Evolutionary conservation across 2,329 filamentous ascomycete species (phyloP).

Genomic region (Venturia effusa): DNA sequence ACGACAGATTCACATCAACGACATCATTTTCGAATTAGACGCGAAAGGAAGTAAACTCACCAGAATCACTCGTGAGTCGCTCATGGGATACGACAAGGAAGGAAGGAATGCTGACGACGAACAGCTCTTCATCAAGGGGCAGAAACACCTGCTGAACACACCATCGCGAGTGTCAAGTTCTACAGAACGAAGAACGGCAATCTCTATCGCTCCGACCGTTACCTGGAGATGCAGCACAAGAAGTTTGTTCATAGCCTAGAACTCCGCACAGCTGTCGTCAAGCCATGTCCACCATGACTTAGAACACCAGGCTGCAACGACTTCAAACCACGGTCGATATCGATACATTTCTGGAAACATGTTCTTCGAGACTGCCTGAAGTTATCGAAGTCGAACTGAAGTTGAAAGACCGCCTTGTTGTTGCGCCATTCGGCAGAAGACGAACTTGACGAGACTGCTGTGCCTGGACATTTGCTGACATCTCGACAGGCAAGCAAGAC

Average conservation of each 20-base stretch:
- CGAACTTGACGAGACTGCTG: too few species aligned
- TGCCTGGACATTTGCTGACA: not conserved
- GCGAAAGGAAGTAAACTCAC: conserved; percentile 2
- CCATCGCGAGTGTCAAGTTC: conserved; percentile 69
- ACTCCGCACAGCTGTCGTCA: not conserved
- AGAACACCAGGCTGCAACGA: too few species aligned
- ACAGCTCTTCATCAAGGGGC: not conserved
- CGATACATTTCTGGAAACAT: too few species aligned
- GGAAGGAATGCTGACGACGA: not conserved
- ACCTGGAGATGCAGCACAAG: conserved; percentile 28
- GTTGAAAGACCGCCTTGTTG: too few species aligned
- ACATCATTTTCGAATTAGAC: not conserved
- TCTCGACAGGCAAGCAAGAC: not conserved
- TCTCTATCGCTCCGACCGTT: conserved; percentile 65
- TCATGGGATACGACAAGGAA: not conserved
- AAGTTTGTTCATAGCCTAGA: not conserved
- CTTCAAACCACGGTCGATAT: too few species aligned
- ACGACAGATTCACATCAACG: not conserved
- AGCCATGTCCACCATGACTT: too few species aligned
- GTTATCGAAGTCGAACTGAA: too few species aligned
- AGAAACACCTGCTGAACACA: conserved; percentile 59
- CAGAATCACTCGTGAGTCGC: conserved; percentile 6
- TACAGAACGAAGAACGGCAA: conserved; percentile 82
- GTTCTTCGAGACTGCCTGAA: too few species aligned
- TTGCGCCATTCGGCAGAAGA: too few species aligned